These are phyloP conservation scores for Plasmodium cynomolgi DNA, from an alignment of 169 alveolate genomes.

Conservation along the genomic window DNA sequence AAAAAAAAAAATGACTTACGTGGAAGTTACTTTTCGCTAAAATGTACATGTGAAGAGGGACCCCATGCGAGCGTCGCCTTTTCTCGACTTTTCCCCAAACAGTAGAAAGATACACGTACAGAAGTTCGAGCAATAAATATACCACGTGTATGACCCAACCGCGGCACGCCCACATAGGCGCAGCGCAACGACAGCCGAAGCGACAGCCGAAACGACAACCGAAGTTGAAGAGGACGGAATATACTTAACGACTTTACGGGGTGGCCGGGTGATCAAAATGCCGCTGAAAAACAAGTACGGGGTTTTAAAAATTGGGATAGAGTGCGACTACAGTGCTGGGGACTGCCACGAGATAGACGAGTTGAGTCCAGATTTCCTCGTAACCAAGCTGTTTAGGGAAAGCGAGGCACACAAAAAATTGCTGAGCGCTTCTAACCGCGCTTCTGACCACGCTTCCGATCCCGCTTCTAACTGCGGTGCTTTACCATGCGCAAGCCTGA, in stretches of 20 bases:
- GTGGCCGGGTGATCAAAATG: constrained; percentile 9
- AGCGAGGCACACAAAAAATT: not conserved
- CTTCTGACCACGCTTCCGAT: not conserved
- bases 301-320: constrained; percentile 45
- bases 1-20: no score
- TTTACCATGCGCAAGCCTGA: not conserved
- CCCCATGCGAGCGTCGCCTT: not conserved
- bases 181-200: not conserved
- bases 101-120: not conserved
- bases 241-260: not conserved
- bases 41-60: not conserved
- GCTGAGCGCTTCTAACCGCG: not conserved
- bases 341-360: not conserved
- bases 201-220: not conserved
- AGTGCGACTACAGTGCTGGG: constrained; percentile 23
- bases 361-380: constrained; percentile 39
- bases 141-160: not conserved
- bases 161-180: no score
- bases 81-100: not conserved
- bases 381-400: constrained; percentile 27
- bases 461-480: not conserved
- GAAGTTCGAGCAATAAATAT: not conserved
- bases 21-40: not conserved
- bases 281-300: constrained; percentile 71
- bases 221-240: not conserved